Evolutionary conservation across 345 rosid species (phyloP), one percentile per base, ranked within the genome.

Genomic region (Eucalyptus camaldulensis): DNA sequence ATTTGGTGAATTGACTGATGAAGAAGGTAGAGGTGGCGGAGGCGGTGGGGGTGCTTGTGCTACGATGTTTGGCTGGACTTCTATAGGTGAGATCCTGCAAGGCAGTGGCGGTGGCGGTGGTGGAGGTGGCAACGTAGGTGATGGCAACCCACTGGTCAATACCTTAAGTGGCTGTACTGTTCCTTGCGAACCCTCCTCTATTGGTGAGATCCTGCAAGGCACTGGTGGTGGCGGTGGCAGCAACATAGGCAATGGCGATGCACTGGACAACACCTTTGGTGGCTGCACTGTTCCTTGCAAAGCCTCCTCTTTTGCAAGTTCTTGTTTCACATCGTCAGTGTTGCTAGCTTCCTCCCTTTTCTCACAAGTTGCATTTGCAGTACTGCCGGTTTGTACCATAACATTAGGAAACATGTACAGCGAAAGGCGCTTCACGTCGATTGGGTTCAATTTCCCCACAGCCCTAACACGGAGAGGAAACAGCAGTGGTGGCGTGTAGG

Each of bases 381-480:
- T 19, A 37, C 50, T 27, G 50, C 51, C 5, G 21, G 16, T 43
- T 19, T 40, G 88, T 37, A 54, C 76, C 8, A 24, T 9, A 21
- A 87, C 31, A 43, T 87, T 49, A 29, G 83, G 47, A 76, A 76
- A 40, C 83, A 22, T 76, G 47, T 37, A 76, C 47, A 40, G 29
- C 0, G 83, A 89, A n/a, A 95, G 95, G 80, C 94, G 93, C 90
- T 96, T 95, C 76, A 94, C 88, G 62, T 95, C 98, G 6, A 96
- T 89, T 25, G 96, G 97, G 90, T 94, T 97, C 89, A 95, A 88
- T 88, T 96, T 98, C 86, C 94, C 98, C 44, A 95, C 92, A 50
- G 97, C 95, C 87, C 95, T 96, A 85, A 95, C 94, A 91, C 98
- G 89, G 22, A 95, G 89, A 50, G 92, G 92, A 88, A 88, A 86